A percentile compares a stretch with the other conserved stretches of the same genome.
Conservation (phyloP, 1,284 basidiomycete genomes). For the Salmacisia buchloeana region DNA sequence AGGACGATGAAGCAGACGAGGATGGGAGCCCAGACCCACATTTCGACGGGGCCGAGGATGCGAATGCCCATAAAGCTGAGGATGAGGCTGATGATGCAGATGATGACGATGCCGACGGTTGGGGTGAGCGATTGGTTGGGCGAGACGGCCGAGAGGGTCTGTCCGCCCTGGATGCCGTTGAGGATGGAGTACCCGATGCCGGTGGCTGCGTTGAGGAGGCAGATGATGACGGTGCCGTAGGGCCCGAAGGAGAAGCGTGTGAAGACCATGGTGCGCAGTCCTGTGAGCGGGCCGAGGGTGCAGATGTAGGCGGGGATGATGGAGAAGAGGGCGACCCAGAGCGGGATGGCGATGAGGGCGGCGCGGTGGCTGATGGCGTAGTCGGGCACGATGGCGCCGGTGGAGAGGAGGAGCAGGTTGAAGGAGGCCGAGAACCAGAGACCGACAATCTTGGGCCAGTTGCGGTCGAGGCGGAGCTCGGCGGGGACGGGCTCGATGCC, state of each 20-base stretch:
- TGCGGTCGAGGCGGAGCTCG: conserved; percentile 25
- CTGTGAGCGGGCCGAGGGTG: conserved; percentile 60
- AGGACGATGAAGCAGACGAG: conserved; percentile 63
- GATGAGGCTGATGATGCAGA: conserved; percentile 68
- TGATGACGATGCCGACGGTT: conserved; percentile 78
- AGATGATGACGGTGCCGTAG: conserved; percentile 59
- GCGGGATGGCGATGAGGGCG: conserved; percentile 49
- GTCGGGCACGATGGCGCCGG: conserved; percentile 59
- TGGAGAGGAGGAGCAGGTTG: conserved; percentile 56
- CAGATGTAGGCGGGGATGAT: conserved; percentile 34
- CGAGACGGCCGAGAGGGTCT: conserved; percentile 53
- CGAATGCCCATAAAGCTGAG: conserved; percentile 74
- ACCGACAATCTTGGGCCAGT: conserved; percentile 54
- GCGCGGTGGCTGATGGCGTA: conserved; percentile 58
- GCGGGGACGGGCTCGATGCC: conserved; percentile 30
- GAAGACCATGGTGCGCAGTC: conserved; percentile 61
- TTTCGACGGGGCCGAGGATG: conserved; percentile 65
- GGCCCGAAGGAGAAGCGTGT: conserved; percentile 60
- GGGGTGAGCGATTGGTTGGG: conserved; percentile 46
- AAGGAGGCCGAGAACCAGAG: conserved; percentile 46
- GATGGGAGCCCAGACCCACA: conserved; percentile 71
- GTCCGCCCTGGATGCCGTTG: conserved; percentile 58
- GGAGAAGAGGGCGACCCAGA: conserved; percentile 51
- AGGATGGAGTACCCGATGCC: conserved; percentile 56
- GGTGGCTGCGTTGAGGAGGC: conserved; percentile 52